phyloP scores from a whole-genome alignment of 768 basidiomycete species.

The Tylopilus subfusipes region DNA sequence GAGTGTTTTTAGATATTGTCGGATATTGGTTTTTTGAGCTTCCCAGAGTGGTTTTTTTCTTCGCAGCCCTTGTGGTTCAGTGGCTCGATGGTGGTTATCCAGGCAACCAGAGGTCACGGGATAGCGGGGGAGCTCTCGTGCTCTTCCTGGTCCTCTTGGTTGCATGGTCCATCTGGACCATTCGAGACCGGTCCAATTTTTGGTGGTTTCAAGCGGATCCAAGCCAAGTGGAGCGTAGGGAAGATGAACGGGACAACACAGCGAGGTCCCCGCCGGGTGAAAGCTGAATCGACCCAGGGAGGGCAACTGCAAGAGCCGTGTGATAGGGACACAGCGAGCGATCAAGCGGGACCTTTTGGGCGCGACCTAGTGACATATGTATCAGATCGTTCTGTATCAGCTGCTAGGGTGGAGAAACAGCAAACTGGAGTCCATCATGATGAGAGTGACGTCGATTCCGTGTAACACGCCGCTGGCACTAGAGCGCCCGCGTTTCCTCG shows the following conservation, averaged over 20 bases:
- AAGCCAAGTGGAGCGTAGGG: not conserved
- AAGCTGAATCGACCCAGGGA: not conserved
- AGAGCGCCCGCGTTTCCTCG: too few relatives aligned
- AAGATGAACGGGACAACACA: not conserved
- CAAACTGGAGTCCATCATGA: too few relatives aligned
- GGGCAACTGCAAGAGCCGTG: not conserved
- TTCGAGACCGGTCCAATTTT: not conserved
- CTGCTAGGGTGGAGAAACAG: too few relatives aligned
- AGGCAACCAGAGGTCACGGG: not conserved
- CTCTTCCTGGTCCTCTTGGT: not conserved
- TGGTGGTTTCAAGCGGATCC: conserved; percentile 31
- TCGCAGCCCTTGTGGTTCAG: conserved; percentile 22
- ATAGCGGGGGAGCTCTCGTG: not conserved
- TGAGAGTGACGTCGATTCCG: too few relatives aligned
- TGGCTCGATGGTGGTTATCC: conserved; percentile 16
- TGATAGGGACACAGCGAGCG: not conserved
- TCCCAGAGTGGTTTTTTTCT: conserved; percentile 29
- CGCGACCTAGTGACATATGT: not conserved
- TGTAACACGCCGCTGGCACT: too few relatives aligned
- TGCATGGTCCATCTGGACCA: not conserved
- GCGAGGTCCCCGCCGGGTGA: not conserved
- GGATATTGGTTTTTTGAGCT: not conserved
- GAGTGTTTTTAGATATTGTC: conserved; percentile 22
- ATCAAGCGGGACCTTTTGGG: not conserved
- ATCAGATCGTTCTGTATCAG: not conserved